phyloP scores from a whole-genome alignment of 306 rosid species.

The Quercus berberidifolia region DNA sequence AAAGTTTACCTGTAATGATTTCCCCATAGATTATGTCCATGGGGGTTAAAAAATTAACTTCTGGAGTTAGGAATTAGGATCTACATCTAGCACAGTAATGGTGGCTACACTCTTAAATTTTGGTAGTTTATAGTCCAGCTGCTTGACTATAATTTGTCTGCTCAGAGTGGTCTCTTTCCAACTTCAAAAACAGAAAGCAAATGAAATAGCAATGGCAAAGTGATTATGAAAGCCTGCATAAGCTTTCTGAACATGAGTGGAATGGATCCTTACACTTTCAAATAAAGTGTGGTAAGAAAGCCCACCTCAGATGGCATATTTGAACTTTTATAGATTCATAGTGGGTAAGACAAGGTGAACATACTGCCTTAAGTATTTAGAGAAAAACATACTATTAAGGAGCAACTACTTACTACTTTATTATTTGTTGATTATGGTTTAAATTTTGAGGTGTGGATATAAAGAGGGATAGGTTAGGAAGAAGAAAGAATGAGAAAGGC shows the following conservation, averaged over 20 bases:
- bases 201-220: not conserved
- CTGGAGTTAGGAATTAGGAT: too few species aligned
- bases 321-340: not conserved
- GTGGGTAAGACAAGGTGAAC: not conserved
- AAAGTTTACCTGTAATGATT: too few species aligned
- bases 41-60: too few species aligned
- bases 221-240: not conserved
- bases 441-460: not conserved
- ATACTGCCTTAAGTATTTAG: not conserved
- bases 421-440: not conserved
- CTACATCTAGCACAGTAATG: too few species aligned
- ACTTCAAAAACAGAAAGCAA: not conserved
- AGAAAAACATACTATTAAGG: not conserved
- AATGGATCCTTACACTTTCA: not conserved
- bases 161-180: too few species aligned
- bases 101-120: too few species aligned
- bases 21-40: too few species aligned
- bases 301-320: not conserved
- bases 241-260: not conserved
- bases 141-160: too few species aligned
- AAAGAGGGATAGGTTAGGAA: not conserved
- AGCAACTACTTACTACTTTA: not conserved
- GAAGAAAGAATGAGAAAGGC: not conserved
- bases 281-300: constrained; percentile 5
- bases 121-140: too few species aligned